A percentile compares a stretch with the other conserved stretches of the same genome.
Evolutionary conservation across 2,329 filamentous ascomycete species (phyloP).

Genomic region (Elsinoe batatas): DNA sequence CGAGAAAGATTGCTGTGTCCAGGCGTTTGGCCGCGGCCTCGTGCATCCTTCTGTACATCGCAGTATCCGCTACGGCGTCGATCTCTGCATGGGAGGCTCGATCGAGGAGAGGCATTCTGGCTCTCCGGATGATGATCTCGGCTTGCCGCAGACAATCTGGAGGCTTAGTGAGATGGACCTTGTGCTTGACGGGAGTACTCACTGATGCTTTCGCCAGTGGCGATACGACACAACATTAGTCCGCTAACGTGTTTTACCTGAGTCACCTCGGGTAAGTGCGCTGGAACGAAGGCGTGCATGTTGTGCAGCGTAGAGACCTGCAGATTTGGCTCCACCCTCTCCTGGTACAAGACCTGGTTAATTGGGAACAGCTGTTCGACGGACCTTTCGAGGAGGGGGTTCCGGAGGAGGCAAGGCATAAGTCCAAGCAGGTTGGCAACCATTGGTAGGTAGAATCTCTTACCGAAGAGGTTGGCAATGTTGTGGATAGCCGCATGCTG

Average conservation of each 20-base stretch:
- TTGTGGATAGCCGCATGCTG: background rate
- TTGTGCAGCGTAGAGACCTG: background rate
- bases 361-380: background rate
- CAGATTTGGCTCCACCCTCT: background rate
- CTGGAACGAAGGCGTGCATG: background rate
- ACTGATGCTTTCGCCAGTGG: too few species aligned
- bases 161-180: too few species aligned
- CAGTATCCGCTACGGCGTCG: too few species aligned
- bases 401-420: background rate
- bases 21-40: too few species aligned
- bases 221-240: too few species aligned
- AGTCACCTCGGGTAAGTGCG: background rate
- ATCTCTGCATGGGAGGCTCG: too few species aligned
- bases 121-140: too few species aligned
- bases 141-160: too few species aligned
- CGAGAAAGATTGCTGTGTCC: too few species aligned
- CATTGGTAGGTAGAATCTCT: background rate
- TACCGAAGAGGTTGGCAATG: background rate
- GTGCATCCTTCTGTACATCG: too few species aligned
- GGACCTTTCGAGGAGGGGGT: background rate
- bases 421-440: background rate
- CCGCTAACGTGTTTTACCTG: background rate
- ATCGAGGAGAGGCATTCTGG: too few species aligned
- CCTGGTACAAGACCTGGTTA: background rate
- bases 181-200: too few species aligned